A percentile compares a stretch with the other conserved stretches of the same genome.
These are phyloP conservation scores for Oryza meyeriana DNA, from an alignment of 176 grass and related monocot species.

Conservation along the genomic window DNA sequence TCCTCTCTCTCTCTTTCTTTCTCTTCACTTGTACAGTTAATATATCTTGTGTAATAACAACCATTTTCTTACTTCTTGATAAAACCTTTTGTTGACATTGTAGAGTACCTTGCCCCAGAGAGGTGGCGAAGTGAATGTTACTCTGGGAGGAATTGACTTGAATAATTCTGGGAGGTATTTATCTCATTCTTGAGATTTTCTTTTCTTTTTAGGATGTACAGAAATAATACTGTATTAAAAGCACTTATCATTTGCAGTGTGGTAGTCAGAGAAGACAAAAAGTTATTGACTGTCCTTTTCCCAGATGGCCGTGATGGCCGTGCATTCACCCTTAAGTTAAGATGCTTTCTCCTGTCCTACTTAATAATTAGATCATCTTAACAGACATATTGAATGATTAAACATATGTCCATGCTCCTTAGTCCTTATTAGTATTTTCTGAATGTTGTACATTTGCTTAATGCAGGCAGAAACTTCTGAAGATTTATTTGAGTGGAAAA, in stretches of 20 bases:
- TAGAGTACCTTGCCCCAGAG: constrained; percentile 91
- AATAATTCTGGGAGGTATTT: constrained; percentile 99
- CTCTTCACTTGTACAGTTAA: background rate
- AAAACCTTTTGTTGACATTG: constrained; percentile 36
- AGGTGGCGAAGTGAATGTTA: constrained; percentile 90
- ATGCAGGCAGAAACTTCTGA: constrained; percentile 84
- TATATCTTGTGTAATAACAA: constrained; percentile 15
- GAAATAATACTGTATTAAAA: constrained; percentile 21
- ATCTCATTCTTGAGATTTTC: constrained; percentile 14
- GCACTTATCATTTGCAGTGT: constrained; percentile 57
- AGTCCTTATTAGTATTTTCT: background rate
- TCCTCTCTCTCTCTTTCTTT: background rate
- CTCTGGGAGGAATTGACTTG: constrained; percentile 95
- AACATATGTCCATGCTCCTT: background rate
- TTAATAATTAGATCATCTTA: constrained; percentile 5
- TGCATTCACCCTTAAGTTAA: constrained; percentile 96
- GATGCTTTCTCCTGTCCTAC: background rate
- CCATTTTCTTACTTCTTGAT: constrained; percentile 15
- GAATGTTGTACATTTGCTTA: background rate
- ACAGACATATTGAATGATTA: background rate
- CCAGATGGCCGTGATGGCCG: constrained; percentile 99
- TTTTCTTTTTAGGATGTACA: background rate
- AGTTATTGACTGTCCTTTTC: constrained; percentile 91
- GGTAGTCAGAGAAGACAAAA: constrained; percentile 99
- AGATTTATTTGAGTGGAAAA: constrained; percentile 99